These are phyloP conservation scores for Rhizopus microsporus DNA, from an alignment of 371 early-diverging fungal species.

Conservation along the genomic window DNA sequence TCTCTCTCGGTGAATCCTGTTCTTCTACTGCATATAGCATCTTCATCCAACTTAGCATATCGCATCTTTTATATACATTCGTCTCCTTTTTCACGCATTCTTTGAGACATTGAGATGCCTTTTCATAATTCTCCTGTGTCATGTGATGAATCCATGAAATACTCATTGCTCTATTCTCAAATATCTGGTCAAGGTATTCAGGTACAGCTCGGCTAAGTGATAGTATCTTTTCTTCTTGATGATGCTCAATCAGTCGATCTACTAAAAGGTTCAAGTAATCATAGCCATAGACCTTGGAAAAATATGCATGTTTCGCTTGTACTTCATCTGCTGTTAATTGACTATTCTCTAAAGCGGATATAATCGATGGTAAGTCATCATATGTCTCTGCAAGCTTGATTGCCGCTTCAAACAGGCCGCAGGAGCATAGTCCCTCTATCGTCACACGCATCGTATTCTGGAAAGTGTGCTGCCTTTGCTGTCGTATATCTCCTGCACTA, in stretches of 20 bases:
- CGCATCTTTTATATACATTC: slow-evolving; percentile 2
- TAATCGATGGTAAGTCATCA: neutral
- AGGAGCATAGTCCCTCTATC: slow-evolving; percentile 1
- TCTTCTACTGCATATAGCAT: neutral
- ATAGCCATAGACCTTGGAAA: slow-evolving; percentile 6
- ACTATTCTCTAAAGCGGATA: neutral
- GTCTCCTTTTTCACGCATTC: neutral
- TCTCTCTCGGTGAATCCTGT: neutral
- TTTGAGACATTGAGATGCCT: neutral
- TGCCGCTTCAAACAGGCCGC: neutral
- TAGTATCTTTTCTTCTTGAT: slow-evolving; percentile 1
- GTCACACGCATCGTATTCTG: neutral
- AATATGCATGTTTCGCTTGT: neutral
- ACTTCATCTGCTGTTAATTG: neutral
- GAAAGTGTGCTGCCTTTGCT: neutral
- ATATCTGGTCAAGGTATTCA: neutral
- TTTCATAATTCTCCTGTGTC: slow-evolving; percentile 7
- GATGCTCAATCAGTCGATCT: neutral
- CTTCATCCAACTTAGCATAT: neutral
- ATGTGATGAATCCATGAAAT: slow-evolving; percentile 11
- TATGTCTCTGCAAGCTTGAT: slow-evolving; percentile 12
- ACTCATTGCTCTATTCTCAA: neutral
- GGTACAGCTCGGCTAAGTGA: neutral
- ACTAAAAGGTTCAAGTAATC: slow-evolving; percentile 4
- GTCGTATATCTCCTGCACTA: neutral